Percentiles rank a stretch among this genome's conserved stretches.
These are phyloP conservation scores for Russula brevipes DNA, from an alignment of 768 basidiomycete species.

Conservation along the genomic window DNA sequence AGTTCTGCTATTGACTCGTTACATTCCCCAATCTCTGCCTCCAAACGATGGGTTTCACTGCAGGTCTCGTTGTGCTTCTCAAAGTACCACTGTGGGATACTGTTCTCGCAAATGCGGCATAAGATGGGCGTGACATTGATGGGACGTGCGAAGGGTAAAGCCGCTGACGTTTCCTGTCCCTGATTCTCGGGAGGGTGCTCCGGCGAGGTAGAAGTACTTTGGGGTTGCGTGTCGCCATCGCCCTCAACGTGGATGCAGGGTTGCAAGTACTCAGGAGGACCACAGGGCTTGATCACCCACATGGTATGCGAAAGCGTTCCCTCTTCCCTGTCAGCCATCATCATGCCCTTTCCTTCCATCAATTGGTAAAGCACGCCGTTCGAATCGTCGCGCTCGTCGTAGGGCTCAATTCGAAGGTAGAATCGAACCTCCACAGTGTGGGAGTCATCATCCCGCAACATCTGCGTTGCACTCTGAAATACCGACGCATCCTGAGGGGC, in stretches of 20 bases:
- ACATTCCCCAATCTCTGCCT: slow-evolving; percentile 89
- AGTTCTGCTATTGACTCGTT: slow-evolving; percentile 91
- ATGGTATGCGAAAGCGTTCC: slow-evolving; percentile 90
- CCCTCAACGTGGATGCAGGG: slow-evolving; percentile 54
- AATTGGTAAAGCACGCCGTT: slow-evolving; percentile 60
- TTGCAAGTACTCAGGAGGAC: slow-evolving; percentile 62
- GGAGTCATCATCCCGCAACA: slow-evolving; percentile 84
- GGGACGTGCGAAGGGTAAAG: slow-evolving; percentile 71
- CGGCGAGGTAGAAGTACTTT: slow-evolving; percentile 30
- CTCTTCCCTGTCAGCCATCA: slow-evolving; percentile 90
- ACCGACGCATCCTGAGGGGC: slow-evolving; percentile 74
- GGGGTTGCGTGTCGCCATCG: slow-evolving; percentile 36
- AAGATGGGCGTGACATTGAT: slow-evolving; percentile 82
- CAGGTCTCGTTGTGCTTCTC: slow-evolving; percentile 99
- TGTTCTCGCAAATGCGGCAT: slow-evolving; percentile 96
- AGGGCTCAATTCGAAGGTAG: slow-evolving; percentile 71
- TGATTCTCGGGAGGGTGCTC: slow-evolving; percentile 7
- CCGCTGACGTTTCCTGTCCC: slow-evolving; percentile 42
- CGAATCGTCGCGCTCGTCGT: slow-evolving; percentile 46
- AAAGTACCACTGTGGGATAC: slow-evolving; percentile 98
- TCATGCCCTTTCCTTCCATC: slow-evolving; percentile 98
- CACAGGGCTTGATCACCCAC: slow-evolving; percentile 92
- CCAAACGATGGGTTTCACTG: slow-evolving; percentile 89
- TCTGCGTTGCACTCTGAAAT: slow-evolving; percentile 81
- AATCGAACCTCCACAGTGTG: slow-evolving; percentile 93